Evolutionary conservation across 179 eudicot genomes (phyloP).

Genomic region (Heliamphora pulchella): DNA sequence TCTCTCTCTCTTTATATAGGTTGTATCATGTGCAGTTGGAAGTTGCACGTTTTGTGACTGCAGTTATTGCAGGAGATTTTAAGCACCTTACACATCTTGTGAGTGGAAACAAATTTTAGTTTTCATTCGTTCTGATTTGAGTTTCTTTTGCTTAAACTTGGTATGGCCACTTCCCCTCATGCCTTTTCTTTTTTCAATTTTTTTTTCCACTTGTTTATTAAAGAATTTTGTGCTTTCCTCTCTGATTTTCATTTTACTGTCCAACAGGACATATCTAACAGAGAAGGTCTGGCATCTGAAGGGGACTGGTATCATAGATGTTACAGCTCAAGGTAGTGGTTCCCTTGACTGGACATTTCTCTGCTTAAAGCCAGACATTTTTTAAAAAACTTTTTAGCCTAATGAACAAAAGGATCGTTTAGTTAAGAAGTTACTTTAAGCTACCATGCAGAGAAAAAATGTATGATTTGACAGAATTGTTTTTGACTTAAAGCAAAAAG

Average conservation of each 20-base stretch:
- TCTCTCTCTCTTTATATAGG: neutral
- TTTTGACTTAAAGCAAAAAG: too few species aligned
- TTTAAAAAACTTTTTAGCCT: too few species aligned
- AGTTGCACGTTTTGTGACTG: conserved; percentile 36
- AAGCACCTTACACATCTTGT: conserved; percentile 49
- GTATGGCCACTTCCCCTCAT: neutral
- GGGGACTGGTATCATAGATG: conserved; percentile 48
- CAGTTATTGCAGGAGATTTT: conserved; percentile 52
- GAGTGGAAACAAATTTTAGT: conserved; percentile 20
- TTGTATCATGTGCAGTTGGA: conserved; percentile 34
- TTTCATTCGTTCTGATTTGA: neutral
- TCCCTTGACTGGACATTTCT: neutral
- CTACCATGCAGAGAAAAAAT: too few species aligned
- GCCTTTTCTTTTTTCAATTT: neutral
- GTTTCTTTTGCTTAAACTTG: neutral
- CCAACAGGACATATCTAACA: conserved; percentile 52
- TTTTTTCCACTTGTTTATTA: neutral
- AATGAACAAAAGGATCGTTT: too few species aligned
- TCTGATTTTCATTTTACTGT: neutral
- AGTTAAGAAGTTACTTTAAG: too few species aligned
- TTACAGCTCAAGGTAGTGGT: conserved; percentile 33
- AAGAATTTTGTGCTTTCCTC: conserved; percentile 7
- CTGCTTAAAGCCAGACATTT: too few species aligned
- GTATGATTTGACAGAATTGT: too few species aligned
- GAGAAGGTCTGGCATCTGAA: conserved; percentile 56